A percentile compares a stretch with the other conserved stretches of the same genome.
phyloP scores from a whole-genome alignment of 768 basidiomycete genomes.

The Hebeloma cylindrosporum region DNA sequence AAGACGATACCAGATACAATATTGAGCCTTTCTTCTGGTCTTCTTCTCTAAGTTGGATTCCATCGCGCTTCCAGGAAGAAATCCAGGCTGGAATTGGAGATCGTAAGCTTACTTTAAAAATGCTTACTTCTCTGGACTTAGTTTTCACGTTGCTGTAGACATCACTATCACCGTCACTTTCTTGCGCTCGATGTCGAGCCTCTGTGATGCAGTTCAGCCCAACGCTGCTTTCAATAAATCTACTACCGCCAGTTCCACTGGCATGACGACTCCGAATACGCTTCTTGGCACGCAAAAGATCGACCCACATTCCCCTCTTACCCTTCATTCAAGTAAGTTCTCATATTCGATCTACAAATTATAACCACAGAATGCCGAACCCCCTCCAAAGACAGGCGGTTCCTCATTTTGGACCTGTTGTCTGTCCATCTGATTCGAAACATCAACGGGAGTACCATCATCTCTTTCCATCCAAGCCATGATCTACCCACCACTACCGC shows the following conservation, averaged over 20 bases:
- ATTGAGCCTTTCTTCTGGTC: constrained; percentile 72
- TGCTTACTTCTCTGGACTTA: background rate
- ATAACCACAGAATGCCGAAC: background rate
- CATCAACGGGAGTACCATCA: constrained; percentile 45
- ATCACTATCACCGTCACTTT: constrained; percentile 63
- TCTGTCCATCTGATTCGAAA: constrained; percentile 50
- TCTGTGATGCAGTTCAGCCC: constrained; percentile 22
- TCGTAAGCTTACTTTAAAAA: constrained; percentile 38
- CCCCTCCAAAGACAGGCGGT: constrained; percentile 22
- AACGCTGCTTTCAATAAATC: constrained; percentile 16
- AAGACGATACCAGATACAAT: constrained; percentile 46
- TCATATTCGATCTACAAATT: background rate
- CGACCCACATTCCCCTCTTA: constrained; percentile 41
- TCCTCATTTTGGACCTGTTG: constrained; percentile 46
- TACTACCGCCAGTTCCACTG: constrained; percentile 15
- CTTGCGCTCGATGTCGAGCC: constrained; percentile 42
- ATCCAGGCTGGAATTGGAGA: constrained; percentile 41
- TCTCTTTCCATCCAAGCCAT: constrained; percentile 47
- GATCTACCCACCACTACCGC: constrained; percentile 42
- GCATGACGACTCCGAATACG: constrained; percentile 3
- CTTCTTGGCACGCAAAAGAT: constrained; percentile 28
- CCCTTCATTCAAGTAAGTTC: constrained; percentile 32
- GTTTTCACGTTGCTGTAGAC: constrained; percentile 35
- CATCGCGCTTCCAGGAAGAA: constrained; percentile 62
- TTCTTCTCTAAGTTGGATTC: constrained; percentile 67